phyloP scores from a whole-genome alignment of 148 eudicot genomes.

The Camellia granthamiana region DNA sequence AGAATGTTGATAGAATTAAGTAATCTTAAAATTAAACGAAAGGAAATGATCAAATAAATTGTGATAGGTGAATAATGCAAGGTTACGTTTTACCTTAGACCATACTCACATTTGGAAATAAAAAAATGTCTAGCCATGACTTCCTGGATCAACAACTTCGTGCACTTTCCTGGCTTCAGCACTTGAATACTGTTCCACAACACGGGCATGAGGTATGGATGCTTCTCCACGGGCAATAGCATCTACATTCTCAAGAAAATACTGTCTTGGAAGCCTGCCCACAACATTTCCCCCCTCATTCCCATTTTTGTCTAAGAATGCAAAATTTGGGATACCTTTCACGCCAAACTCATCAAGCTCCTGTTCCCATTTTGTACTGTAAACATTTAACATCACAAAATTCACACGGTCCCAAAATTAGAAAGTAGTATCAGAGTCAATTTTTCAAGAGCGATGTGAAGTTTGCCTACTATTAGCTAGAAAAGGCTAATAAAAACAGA shows the following conservation, averaged over 20 bases:
- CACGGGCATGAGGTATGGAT: constrained; percentile 88
- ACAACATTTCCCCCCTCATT: constrained; percentile 94
- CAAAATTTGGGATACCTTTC: constrained; percentile 98
- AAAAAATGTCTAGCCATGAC: constrained; percentile 65
- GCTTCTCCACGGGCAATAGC: constrained; percentile 76
- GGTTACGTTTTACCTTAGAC: not conserved
- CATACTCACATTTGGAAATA: not conserved
- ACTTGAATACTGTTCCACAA: constrained; percentile 72
- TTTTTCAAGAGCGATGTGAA: not conserved
- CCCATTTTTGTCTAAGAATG: constrained; percentile 81
- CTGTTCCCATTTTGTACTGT: constrained; percentile 98
- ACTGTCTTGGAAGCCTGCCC: constrained; percentile 76
- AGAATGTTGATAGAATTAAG: no score
- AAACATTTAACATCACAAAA: constrained; percentile 96
- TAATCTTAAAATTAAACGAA: no score
- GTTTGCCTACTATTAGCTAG: not conserved
- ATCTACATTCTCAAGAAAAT: constrained; percentile 71
- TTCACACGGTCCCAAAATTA: constrained; percentile 77
- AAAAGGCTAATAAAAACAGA: not conserved
- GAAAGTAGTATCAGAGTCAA: not conserved
- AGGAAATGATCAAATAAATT: not conserved
- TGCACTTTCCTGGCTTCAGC: constrained; percentile 79
- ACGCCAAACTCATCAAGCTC: constrained; percentile 99
- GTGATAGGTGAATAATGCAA: not conserved
- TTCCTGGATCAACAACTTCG: constrained; percentile 91